Base-by-base conservation (phyloP, 1,284 basidiomycete genomes). In the Boletus hoseneyae region DNA sequence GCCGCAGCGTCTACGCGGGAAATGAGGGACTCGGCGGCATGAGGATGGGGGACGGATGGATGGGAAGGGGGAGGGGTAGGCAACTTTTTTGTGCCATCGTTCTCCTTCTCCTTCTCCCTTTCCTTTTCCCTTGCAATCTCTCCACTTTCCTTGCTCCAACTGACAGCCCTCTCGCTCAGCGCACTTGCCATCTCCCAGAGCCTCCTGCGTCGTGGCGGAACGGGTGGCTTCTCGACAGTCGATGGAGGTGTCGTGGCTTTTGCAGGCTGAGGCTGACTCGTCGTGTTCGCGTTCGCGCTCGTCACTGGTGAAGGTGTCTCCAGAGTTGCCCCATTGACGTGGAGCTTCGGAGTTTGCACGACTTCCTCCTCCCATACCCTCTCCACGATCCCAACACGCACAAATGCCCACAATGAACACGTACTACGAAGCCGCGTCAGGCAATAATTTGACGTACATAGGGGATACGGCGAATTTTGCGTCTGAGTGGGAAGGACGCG, bases 381-480 rank as follows among this genome's bases (percentile, higher is more conserved):
- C 53, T 92, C 88, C 27, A 96, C 76, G 50, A 97, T 75, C 15
- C 87, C 82, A 1, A 80, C 83, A 27, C 92, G 82, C 35, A 97
- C 80, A 64, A 92, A 97, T 18, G 88, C 83, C 92, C 94, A 97
- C 21, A 97, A 74, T 10, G 88, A 88, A 67, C 93, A 96, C 16
- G 93, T 92, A n/a, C 87, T 79, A 11, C 93, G 80, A 16, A 97
- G 72, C 7, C 92, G 79, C 3, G 76, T 65, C 10, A 93, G 73
- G 62, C 90, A 93, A 82, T 90, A 93, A 12, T 86, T 82, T 41
- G 78, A 80, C 19, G 77, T 72, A 62, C 90, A 91, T 9, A 95
- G 72, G 2, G 90, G 85, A 67, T 93, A 90, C n/a, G 60, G 60
- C 5, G 49, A 50, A 27, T 59, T 59, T 35, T 62, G 62, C 21